Conservation (phyloP, 805 yeast genomes). For the Myxozyma udenii region DNA sequence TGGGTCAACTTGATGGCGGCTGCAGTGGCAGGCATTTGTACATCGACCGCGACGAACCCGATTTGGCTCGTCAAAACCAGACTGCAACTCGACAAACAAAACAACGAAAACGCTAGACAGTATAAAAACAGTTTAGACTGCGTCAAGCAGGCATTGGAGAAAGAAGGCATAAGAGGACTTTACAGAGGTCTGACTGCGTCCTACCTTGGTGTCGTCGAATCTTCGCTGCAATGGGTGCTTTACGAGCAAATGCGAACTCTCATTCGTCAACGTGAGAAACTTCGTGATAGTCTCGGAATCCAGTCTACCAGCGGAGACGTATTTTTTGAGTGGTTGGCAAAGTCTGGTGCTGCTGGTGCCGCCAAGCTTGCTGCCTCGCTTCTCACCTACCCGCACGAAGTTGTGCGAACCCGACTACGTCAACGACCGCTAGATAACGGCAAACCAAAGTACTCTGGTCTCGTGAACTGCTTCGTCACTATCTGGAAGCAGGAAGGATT, state of each 20-base stretch:
- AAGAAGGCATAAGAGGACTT: constrained; percentile 77
- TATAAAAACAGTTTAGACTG: constrained; percentile 89
- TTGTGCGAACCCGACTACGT: constrained; percentile 88
- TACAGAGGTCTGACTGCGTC: constrained; percentile 94
- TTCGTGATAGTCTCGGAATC: constrained; percentile 37
- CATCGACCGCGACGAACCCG: constrained; percentile 95
- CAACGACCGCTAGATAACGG: constrained; percentile 87
- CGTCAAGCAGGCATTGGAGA: constrained; percentile 58
- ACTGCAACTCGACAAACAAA: constrained; percentile 79
- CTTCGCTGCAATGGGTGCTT: constrained; percentile 92
- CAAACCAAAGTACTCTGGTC: constrained; percentile 80
- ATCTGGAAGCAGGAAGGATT: constrained; percentile 92
- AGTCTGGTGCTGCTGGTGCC: constrained; percentile 96
- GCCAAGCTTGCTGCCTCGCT: constrained; percentile 92
- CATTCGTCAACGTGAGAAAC: constrained; percentile 51
- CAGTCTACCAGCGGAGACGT: constrained; percentile 52
- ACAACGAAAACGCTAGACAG: constrained; percentile 42
- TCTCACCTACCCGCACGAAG: constrained; percentile 95
- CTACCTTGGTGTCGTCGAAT: constrained; percentile 87
- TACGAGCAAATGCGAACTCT: constrained; percentile 89
- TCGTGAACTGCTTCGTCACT: constrained; percentile 78
- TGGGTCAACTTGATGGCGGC: constrained; percentile 86
- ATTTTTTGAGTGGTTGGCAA: constrained; percentile 84
- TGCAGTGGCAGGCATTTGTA: constrained; percentile 85
- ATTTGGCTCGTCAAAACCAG: constrained; percentile 96